Percentiles rank a stretch among this genome's conserved stretches.
Conservation (phyloP, 139 green algal species). For the Volvox reticuliferus region DNA sequence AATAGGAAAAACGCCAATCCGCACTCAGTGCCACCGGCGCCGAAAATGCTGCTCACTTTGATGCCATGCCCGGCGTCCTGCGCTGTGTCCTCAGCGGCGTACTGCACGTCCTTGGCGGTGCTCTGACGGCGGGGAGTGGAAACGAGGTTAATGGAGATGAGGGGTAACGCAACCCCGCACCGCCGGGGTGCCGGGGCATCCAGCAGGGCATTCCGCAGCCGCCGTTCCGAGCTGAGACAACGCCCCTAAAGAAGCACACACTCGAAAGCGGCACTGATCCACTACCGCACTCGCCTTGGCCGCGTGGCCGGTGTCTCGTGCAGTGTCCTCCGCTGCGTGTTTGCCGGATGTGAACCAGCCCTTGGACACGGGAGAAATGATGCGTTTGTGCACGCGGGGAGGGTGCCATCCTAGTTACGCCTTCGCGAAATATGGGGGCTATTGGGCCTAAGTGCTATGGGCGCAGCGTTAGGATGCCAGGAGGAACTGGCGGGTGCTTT, state of each 20-base stretch:
- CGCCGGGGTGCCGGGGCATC: no score
- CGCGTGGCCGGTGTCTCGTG: constrained; percentile 17
- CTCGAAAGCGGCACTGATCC: no score
- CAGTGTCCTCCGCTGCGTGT: constrained; percentile 29
- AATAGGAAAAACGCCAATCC: no score
- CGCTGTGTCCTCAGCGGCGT: constrained; percentile 14
- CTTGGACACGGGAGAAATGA: background rate
- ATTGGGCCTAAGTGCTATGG: no score
- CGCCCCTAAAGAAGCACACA: no score
- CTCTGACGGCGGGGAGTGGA: background rate
- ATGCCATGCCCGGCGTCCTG: constrained; percentile 25
- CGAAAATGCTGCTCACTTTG: background rate
- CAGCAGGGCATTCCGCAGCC: background rate
- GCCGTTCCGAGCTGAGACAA: background rate
- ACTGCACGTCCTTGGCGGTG: constrained; percentile 36
- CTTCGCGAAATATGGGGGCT: no score
- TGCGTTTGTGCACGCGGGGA: no score
- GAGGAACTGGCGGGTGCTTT: no score
- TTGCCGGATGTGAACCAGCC: constrained; percentile 34
- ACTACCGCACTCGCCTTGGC: background rate
- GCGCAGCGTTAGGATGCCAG: no score
- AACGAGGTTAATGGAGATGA: background rate
- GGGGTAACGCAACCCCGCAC: background rate
- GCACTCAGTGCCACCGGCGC: no score
- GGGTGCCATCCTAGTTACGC: no score